These are phyloP conservation scores for Podospora conica DNA, from an alignment of 495 filamentous ascomycete species.

Conservation along the genomic window DNA sequence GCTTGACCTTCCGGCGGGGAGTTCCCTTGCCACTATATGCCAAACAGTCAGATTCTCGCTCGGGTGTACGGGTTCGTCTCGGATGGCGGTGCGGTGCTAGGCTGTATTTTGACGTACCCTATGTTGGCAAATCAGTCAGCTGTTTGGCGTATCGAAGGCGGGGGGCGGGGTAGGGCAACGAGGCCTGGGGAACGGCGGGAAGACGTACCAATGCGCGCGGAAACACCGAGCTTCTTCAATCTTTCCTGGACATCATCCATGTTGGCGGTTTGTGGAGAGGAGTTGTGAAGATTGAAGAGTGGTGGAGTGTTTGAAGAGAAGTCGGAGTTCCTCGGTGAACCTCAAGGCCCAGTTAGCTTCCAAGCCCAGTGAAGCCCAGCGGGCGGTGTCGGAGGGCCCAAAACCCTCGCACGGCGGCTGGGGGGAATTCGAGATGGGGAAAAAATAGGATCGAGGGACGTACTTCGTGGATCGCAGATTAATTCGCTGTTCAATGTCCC, in stretches of 20 bases:
- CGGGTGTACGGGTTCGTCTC: background rate
- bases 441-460: conserved; percentile 9
- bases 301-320: conserved; percentile 3
- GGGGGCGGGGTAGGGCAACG: background rate
- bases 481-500: conserved; percentile 17
- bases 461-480: conserved; percentile 21
- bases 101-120: conserved; percentile 22
- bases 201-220: conserved; percentile 71
- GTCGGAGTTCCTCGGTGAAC: conserved; percentile 22
- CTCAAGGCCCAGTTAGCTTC: conserved; percentile 12
- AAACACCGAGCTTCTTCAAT: conserved; percentile 70
- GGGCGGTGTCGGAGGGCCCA: background rate
- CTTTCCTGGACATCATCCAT: conserved; percentile 64
- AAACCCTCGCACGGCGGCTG: background rate
- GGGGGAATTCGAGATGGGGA: conserved; percentile 1
- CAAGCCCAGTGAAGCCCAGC: background rate
- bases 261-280: conserved; percentile 18
- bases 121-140: conserved; percentile 18
- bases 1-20: conserved; percentile 96
- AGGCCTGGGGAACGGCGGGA: background rate
- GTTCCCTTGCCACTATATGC: conserved; percentile 87
- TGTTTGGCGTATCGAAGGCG: conserved; percentile 9
- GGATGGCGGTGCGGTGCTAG: conserved; percentile 3
- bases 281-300: conserved; percentile 15
- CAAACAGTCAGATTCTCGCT: conserved; percentile 23